Evolutionary conservation across 306 rosid species (phyloP).

Genomic region (Rosa lucieae): DNA sequence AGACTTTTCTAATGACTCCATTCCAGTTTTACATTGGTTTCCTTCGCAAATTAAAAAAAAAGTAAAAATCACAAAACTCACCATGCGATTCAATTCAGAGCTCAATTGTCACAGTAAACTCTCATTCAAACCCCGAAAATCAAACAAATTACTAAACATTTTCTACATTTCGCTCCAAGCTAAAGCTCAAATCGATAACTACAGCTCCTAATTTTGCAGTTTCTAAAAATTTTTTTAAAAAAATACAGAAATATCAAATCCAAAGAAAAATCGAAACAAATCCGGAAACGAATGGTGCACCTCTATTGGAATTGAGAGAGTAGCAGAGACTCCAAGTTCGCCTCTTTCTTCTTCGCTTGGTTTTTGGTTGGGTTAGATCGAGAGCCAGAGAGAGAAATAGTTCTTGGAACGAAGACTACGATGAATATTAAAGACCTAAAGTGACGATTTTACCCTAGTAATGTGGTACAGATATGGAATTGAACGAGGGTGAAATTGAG

Average conservation of each 20-base stretch:
- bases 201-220: not conserved
- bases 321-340: constrained; percentile 20
- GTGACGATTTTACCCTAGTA: constrained; percentile 3
- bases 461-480: not conserved
- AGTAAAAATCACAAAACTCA: not conserved
- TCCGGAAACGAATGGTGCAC: constrained; percentile 16
- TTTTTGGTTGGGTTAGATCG: constrained; percentile 25
- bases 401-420: constrained; percentile 23
- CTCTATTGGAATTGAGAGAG: constrained; percentile 22
- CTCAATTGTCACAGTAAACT: not conserved
- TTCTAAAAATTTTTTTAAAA: not conserved
- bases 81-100: constrained; percentile 6
- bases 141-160: not conserved
- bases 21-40: not conserved
- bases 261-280: not conserved
- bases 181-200: not conserved
- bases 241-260: not conserved
- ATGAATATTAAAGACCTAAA: constrained; percentile 1
- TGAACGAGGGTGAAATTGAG: constrained; percentile 6
- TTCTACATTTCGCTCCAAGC: not conserved
- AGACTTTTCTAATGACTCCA: not conserved
- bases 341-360: constrained; percentile 11
- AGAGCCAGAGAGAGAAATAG: not conserved
- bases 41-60: not conserved
- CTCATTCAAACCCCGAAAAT: not conserved